phyloP scores from a whole-genome alignment of 2,329 filamentous ascomycete genomes.

The Pyrenophora graminea region DNA sequence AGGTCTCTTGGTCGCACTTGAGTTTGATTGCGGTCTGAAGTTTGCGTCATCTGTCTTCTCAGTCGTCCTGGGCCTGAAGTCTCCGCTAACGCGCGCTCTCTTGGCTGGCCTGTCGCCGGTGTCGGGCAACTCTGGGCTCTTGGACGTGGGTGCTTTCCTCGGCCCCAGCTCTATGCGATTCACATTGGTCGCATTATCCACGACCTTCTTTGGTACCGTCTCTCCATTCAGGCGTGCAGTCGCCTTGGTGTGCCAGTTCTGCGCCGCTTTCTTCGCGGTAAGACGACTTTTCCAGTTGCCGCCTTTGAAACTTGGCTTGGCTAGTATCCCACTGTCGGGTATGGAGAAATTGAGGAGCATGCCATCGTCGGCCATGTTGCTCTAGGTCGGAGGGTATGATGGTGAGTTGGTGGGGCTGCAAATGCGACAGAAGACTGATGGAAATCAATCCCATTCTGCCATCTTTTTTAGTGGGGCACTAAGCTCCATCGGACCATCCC shows the following conservation, averaged over 20 bases:
- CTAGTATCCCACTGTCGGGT: slow-evolving; percentile 66
- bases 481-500: slow-evolving; percentile 5
- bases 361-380: slow-evolving; percentile 85
- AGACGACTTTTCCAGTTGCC: slow-evolving; percentile 92
- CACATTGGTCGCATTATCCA: slow-evolving; percentile 32
- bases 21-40: slow-evolving; percentile 39
- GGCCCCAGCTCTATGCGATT: slow-evolving; percentile 39
- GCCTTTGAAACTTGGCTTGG: slow-evolving; percentile 73
- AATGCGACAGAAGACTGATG: background rate
- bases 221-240: slow-evolving; percentile 39
- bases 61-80: slow-evolving; percentile 39
- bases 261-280: slow-evolving; percentile 72
- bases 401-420: slow-evolving; percentile 6
- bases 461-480: slow-evolving; percentile 29
- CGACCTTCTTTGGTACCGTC: slow-evolving; percentile 24
- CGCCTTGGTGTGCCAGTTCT: slow-evolving; percentile 56
- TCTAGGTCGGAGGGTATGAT: slow-evolving; percentile 1
- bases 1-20: slow-evolving; percentile 31
- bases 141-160: slow-evolving; percentile 21
- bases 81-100: slow-evolving; percentile 44
- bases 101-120: slow-evolving; percentile 37
- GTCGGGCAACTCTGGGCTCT: slow-evolving; percentile 21
- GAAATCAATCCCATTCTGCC: slow-evolving; percentile 14
- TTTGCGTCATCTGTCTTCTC: slow-evolving; percentile 24
- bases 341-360: slow-evolving; percentile 93